phyloP scores from a whole-genome alignment of 202 grass and related monocot species.

The Brachypodium distachyon region DNA sequence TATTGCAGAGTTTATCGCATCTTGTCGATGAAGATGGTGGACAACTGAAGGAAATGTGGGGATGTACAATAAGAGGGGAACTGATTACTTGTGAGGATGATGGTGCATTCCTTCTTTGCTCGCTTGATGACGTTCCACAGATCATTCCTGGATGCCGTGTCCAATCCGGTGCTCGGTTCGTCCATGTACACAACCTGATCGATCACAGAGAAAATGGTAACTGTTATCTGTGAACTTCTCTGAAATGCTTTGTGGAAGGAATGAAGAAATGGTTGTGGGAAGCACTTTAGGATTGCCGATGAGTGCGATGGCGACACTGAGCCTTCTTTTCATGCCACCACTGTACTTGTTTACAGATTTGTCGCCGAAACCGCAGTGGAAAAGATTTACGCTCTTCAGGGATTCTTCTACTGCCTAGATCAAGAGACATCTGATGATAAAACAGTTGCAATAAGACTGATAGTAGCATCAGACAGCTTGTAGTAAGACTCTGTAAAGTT shows the following conservation, averaged over 20 bases:
- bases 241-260: not conserved
- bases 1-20: not conserved
- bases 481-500: not conserved
- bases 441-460: not conserved
- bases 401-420: slow-evolving; percentile 61
- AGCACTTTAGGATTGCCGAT: slow-evolving; percentile 70
- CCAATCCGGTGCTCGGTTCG: slow-evolving; percentile 80
- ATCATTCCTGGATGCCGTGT: slow-evolving; percentile 56
- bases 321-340: slow-evolving; percentile 95
- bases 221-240: not conserved
- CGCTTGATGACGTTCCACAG: slow-evolving; percentile 76
- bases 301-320: slow-evolving; percentile 77
- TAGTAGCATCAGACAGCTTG: not conserved
- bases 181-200: slow-evolving; percentile 89
- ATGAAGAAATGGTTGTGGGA: not conserved
- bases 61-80: not conserved
- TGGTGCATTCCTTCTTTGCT: slow-evolving; percentile 74
- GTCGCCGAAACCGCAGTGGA: slow-evolving; percentile 55
- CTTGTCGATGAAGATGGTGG: not conserved
- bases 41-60: not conserved
- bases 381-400: slow-evolving; percentile 69
- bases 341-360: slow-evolving; percentile 76
- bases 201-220: not conserved
- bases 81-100: slow-evolving; percentile 87
- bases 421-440: not conserved